Base-by-base conservation (phyloP, 2,329 filamentous ascomycete genomes). In the Xylaria sp. region DNA sequence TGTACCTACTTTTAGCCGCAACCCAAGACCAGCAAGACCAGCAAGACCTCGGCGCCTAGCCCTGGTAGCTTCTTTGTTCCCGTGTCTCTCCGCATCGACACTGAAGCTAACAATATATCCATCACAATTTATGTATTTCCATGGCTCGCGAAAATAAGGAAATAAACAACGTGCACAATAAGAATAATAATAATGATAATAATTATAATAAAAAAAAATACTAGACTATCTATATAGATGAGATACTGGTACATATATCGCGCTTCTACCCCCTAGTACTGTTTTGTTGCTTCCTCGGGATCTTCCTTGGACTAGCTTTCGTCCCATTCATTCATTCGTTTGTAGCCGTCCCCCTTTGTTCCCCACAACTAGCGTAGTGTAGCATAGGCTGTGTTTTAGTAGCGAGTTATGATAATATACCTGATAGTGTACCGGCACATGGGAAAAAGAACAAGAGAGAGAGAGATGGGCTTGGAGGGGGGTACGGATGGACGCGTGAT, bases 401-500 rank as follows among this genome's bases (percentile, higher is more conserved):
- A 51, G 43, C 8, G 12, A n/a, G 19, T 25, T 9, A 46, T n/a
- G n/a, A n/a, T n/a, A n/a, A n/a, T n/a, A n/a, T n/a, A n/a, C n/a
- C n/a, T n/a, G n/a, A n/a, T n/a, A n/a, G n/a, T n/a, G n/a, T n/a
- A n/a, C 43, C 43, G 57, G 50, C 50, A 60, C 57, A 50, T 60
- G 57, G 57, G 28, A 23, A 40, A 11, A n/a, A n/a, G n/a, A n/a
- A n/a, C n/a, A n/a, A n/a, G n/a, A n/a, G n/a, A n/a, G n/a, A n/a
- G n/a, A n/a, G n/a, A n/a, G n/a, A n/a, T n/a, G n/a, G n/a, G n/a
- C n/a, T n/a, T n/a, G n/a, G n/a, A n/a, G n/a, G n/a, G n/a, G n/a
- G n/a, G n/a, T n/a, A n/a, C n/a, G 31, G 38, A 38, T 37, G 38
- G 23, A 9, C 19, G 57, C 40, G 47, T 54, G 57, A 60, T 31